A percentile compares a stretch with the other conserved stretches of the same genome.
Conservation (phyloP, 2,329 filamentous ascomycete genomes). For the Colletotrichum karsti region DNA sequence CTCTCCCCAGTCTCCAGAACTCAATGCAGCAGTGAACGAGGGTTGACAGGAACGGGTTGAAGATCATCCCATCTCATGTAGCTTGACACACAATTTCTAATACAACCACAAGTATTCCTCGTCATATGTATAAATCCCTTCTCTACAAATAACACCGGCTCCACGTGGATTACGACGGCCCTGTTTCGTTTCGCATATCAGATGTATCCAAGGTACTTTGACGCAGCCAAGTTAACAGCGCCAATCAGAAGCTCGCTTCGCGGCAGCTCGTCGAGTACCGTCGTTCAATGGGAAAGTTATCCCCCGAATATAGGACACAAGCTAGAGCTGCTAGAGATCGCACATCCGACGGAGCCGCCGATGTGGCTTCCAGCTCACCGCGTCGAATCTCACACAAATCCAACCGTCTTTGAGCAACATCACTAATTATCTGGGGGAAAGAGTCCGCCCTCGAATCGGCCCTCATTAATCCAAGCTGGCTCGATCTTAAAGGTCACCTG, state of each 20-base stretch:
- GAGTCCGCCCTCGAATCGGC: neutral
- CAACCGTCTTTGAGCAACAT: neutral
- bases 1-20: neutral
- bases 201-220: neutral
- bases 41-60: neutral
- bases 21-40: neutral
- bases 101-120: neutral
- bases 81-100: neutral
- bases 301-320: neutral
- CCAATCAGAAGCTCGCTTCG: conserved; percentile 19
- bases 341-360: neutral
- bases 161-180: neutral
- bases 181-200: conserved; percentile 17
- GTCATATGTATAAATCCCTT: neutral
- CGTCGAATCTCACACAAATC: neutral
- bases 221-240: conserved; percentile 19
- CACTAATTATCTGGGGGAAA: neutral
- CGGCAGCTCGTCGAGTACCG: neutral
- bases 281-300: neutral
- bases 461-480: neutral
- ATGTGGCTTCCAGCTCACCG: neutral
- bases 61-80: conserved; percentile 10
- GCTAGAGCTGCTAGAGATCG: neutral
- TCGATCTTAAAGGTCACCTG: conserved; percentile 11
- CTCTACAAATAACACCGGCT: neutral